Evolutionary conservation across 2,329 filamentous ascomycete genomes (phyloP).

Genomic region (Dactylellina parvicollis): DNA sequence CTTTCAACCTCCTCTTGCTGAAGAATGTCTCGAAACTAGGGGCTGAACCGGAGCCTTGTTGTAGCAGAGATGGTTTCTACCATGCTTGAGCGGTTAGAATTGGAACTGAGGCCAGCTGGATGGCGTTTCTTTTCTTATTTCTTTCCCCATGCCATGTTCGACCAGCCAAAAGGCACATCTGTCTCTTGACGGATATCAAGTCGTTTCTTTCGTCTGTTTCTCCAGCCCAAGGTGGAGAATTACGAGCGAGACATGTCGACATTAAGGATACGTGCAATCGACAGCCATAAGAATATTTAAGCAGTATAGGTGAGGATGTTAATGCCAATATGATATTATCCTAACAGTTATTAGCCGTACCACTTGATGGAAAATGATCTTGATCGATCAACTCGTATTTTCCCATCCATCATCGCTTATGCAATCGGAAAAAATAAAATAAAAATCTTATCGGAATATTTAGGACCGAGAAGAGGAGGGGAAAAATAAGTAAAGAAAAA

Average conservation of each 20-base stretch:
- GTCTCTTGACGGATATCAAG: too few relatives aligned
- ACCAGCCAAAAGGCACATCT: too few relatives aligned
- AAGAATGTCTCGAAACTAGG: slow-evolving; percentile 43
- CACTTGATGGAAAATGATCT: slow-evolving; percentile 20
- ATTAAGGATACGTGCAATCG: not conserved
- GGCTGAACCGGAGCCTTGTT: slow-evolving; percentile 36
- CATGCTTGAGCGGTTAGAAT: slow-evolving; percentile 12
- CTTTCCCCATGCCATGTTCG: not conserved
- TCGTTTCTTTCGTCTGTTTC: not conserved
- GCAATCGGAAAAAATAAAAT: slow-evolving; percentile 25
- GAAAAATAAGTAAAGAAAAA: not conserved
- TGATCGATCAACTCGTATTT: slow-evolving; percentile 39
- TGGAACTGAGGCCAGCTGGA: not conserved
- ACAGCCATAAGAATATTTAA: slow-evolving; percentile 28
- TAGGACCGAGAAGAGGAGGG: slow-evolving; percentile 6
- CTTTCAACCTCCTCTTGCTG: slow-evolving; percentile 11
- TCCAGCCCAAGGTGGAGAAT: slow-evolving; percentile 9
- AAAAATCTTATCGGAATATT: slow-evolving; percentile 20
- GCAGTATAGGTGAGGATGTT: slow-evolving; percentile 50
- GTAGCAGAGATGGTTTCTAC: slow-evolving; percentile 22
- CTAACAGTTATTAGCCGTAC: slow-evolving; percentile 49
- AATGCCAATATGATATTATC: slow-evolving; percentile 51
- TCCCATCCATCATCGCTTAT: slow-evolving; percentile 48
- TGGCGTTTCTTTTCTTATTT: not conserved
- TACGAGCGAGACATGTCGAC: slow-evolving; percentile 3